Base-by-base conservation (phyloP, 371 early-diverging fungal genomes). In the Mucor ambiguus region DNA sequence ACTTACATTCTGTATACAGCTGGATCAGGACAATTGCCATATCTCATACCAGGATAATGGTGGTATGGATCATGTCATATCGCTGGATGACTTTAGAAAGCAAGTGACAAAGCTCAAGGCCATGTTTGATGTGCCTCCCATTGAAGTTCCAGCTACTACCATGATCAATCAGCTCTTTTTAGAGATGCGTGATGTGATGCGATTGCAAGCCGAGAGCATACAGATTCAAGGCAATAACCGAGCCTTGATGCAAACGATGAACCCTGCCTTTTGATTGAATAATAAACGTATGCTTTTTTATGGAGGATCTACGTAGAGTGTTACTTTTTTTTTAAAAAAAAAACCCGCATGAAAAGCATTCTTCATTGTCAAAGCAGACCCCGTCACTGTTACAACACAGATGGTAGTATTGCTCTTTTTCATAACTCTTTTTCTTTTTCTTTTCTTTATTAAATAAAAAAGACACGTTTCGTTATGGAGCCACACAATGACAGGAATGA, bases 121-220 rank as follows among this genome's bases (percentile, higher is more conserved):
- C 2, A 83, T 85, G 82, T 83, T 85, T 68, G 73, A 73, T 58
- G 61, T 74, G 16, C 83, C 83, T n/a, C 78, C 83, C 11, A 66
- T 80, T 24, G 73, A 77, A 58, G 73, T 80, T n/a, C 74, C 77
- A 33, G 60, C 68, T n/a, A 52, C 61, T 8, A 72, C 56, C 9
- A 67, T 85, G 60, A 71, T 77, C 18, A 71, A 81, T 37, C 85
- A 83, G 32, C 58, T 85, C 2, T 70, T 74, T 46, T 37, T 83
- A 14, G 85, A 81, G 64, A 61, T 83, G 30, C 65, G 81, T 9
- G 79, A 81, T 59, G 66, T 78, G 18, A 80, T 85, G 83, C 70
- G 82, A 57, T 64, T 81, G n/a, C 81, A 82, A 55, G 76, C 75
- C 32, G 84, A 84, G 64, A 77, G 63, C 24, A 33, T 70, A 29